Conservation (phyloP, 176 grass and related monocot species). For the barley (Hordeum vulgare) region DNA sequence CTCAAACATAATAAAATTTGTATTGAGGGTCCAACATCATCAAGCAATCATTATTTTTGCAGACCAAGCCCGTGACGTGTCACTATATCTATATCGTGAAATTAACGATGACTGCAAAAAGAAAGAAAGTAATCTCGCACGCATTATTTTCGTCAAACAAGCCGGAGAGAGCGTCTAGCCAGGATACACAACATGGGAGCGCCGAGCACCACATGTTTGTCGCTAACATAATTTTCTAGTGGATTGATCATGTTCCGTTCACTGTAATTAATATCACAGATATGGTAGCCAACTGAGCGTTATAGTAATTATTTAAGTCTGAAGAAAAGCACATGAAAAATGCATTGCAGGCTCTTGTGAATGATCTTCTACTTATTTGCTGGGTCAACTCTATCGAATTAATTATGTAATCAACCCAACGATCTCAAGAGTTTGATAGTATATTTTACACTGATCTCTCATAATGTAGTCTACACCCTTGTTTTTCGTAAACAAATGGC, state of each 20-base stretch:
- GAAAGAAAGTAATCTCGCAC: too few species aligned
- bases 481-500: not conserved
- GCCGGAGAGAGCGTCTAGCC: too few species aligned
- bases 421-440: not conserved
- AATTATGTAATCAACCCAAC: not conserved
- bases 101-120: not conserved
- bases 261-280: not conserved
- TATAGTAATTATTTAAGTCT: not conserved
- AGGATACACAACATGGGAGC: too few species aligned
- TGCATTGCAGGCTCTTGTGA: not conserved
- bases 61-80: too few species aligned
- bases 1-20: too few species aligned
- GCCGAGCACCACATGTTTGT: too few species aligned
- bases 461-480: conserved; percentile 4
- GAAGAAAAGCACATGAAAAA: conserved; percentile 11
- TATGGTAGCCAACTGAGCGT: not conserved
- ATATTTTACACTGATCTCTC: not conserved
- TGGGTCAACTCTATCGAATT: not conserved
- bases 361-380: not conserved
- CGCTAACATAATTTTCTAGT: not conserved
- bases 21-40: too few species aligned
- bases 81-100: too few species aligned
- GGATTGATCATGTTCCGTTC: not conserved
- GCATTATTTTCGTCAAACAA: too few species aligned
- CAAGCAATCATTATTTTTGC: too few species aligned